Evolutionary conservation across 2,329 filamentous ascomycete genomes (phyloP), one percentile per base, ranked within the genome.

Genomic region (Ceratocystis diversiconidia): DNA sequence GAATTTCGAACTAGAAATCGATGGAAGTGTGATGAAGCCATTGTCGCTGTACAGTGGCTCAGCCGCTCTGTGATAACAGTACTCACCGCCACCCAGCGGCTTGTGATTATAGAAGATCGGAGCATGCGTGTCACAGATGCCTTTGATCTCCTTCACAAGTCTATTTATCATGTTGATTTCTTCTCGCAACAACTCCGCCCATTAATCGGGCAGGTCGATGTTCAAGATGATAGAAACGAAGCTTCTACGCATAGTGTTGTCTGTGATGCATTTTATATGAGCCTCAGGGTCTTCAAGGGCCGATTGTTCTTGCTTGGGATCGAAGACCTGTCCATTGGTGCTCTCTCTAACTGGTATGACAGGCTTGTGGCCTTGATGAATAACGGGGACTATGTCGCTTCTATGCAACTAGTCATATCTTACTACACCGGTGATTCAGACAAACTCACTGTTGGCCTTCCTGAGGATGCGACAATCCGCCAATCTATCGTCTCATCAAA

Each of bases 251-350:
- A 97, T 75, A 92, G 92, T 1, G 92, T 97, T 7, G 90, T 97
- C 61, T 92, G 92, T 6, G 94, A 99, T 78, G 94, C 92, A 0
- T 99, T 96, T 71, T 92, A 92, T 73, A 97, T 97, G 90, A 96
- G 92, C 74, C 92, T 97, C 75, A 90, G 89, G 72, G 83, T 90
- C 2, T 99, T 97, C 76, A 99, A 97, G 74, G 92, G 94, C 4
- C 84, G 92, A 36, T 79, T 96, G 44, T 99, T 99, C 72, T 77
- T 97, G 3, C 80, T 99, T 7, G 92, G 94, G n/a, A 92, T 92
- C 76, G 94, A 92, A 72, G 92, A 97, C 72, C 79, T 96, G 50
- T 90, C 90, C 0, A 89, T 97, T 61, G 94, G 94, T 1, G 89
- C 88, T 3, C 76, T 99, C 43, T 97, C 94, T 0, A 99, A 99